phyloP scores from a whole-genome alignment of 2,329 filamentous ascomycete species.

The Thielaviopsis euricoi region DNA sequence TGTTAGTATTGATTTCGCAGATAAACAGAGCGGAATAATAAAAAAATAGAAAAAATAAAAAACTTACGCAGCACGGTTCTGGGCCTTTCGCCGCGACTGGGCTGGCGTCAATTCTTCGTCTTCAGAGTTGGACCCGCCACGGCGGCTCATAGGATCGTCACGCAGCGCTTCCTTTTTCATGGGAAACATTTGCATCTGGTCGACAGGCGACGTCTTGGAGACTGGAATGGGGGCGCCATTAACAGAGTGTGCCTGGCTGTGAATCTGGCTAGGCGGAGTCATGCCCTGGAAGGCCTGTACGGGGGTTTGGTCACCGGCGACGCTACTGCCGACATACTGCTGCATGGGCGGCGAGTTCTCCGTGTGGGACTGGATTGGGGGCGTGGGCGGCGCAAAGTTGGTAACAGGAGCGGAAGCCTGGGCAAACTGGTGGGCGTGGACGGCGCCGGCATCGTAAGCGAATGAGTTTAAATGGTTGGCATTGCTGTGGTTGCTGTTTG shows the following conservation, averaged over 20 bases:
- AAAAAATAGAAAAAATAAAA: neutral
- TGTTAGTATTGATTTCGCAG: conserved; percentile 12
- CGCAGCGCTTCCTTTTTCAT: conserved; percentile 24
- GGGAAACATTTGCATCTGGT: conserved; percentile 12
- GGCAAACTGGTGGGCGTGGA: neutral
- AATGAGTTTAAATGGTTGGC: neutral
- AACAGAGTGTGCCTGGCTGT: conserved; percentile 12
- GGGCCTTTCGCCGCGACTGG: conserved; percentile 41
- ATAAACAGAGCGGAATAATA: neutral
- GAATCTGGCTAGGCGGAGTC: conserved; percentile 14
- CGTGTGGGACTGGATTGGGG: conserved; percentile 10
- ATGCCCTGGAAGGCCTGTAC: conserved; percentile 14
- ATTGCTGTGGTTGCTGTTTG: neutral
- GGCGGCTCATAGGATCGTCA: conserved; percentile 19
- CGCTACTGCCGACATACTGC: neutral
- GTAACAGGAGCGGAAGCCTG: neutral
- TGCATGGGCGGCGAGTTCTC: conserved; percentile 6
- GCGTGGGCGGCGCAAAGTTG: conserved; percentile 7
- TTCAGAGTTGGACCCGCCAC: conserved; percentile 29
- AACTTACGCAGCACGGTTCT: conserved; percentile 45
- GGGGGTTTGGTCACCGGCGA: neutral
- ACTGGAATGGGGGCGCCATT: neutral
- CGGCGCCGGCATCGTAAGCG: neutral
- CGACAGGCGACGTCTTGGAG: neutral
- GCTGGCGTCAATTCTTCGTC: conserved; percentile 39